Conservation (phyloP, 192 early-diverging fungal species). For the Backusella westeae region DNA sequence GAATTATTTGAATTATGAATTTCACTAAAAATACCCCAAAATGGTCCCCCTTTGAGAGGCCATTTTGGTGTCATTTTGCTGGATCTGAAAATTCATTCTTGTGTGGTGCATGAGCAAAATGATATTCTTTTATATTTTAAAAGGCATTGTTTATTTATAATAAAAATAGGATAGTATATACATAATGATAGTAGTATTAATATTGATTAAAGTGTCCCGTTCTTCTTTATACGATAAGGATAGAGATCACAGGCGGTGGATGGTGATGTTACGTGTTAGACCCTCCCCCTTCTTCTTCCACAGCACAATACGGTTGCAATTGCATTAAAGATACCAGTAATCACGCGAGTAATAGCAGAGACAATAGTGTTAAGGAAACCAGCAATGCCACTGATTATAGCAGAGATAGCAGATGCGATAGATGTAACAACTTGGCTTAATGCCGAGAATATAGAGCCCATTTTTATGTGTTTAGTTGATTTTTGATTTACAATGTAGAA, state of each 20-base stretch:
- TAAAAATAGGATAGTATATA: constrained; percentile 2
- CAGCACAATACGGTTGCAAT: constrained; percentile 14
- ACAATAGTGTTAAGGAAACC: constrained; percentile 24
- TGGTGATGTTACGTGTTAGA: background rate
- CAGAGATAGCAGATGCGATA: constrained; percentile 24
- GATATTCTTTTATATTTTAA: too few relatives aligned
- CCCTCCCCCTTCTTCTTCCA: background rate
- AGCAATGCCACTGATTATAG: constrained; percentile 19
- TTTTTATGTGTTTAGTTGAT: background rate
- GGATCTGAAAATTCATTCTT: too few relatives aligned
- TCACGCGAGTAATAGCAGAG: constrained; percentile 18
- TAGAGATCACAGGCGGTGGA: background rate
- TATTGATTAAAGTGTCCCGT: background rate
- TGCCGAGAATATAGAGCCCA: constrained; percentile 27
- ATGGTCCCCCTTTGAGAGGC: too few relatives aligned
- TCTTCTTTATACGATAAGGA: background rate
- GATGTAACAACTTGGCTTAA: constrained; percentile 20
- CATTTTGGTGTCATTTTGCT: too few relatives aligned
- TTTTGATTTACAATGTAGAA: background rate
- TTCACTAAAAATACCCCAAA: too few relatives aligned
- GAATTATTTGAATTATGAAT: too few relatives aligned
- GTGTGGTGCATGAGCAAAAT: too few relatives aligned
- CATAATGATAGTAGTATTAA: background rate
- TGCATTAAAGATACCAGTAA: constrained; percentile 30
- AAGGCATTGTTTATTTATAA: background rate